phyloP scores from a whole-genome alignment of 768 basidiomycete species.

The Collybia mongolica region DNA sequence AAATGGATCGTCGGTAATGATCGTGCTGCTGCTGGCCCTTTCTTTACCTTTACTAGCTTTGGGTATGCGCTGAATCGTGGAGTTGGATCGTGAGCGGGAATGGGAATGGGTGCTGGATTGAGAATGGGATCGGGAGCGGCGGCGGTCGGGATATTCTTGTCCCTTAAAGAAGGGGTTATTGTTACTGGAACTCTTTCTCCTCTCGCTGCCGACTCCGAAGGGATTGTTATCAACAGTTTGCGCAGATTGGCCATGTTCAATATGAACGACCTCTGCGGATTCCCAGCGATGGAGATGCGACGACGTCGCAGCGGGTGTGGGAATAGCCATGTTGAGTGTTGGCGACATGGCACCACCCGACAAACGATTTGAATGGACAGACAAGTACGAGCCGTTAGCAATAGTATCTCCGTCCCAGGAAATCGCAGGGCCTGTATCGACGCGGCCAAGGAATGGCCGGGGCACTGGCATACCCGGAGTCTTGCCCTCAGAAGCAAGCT shows the following conservation, averaged over 20 bases:
- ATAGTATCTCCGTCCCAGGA: slow-evolving; percentile 59
- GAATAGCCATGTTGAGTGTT: slow-evolving; percentile 49
- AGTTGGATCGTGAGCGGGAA: slow-evolving; percentile 36
- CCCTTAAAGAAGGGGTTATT: slow-evolving; percentile 44
- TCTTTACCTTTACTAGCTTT: slow-evolving; percentile 24
- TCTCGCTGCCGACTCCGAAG: slow-evolving; percentile 20
- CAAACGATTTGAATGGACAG: slow-evolving; percentile 39
- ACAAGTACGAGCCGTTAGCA: slow-evolving; percentile 48
- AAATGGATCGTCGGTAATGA: slow-evolving; percentile 34
- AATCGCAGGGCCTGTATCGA: slow-evolving; percentile 38
- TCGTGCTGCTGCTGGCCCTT: neutral
- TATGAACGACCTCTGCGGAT: slow-evolving; percentile 61
- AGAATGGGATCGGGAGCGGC: slow-evolving; percentile 35
- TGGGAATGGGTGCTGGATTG: slow-evolving; percentile 34
- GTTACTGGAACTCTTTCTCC: slow-evolving; percentile 29
- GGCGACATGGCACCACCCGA: slow-evolving; percentile 48
- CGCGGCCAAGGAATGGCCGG: slow-evolving; percentile 42
- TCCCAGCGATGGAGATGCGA: slow-evolving; percentile 64
- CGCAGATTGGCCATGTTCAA: slow-evolving; percentile 29
- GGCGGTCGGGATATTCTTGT: slow-evolving; percentile 16
- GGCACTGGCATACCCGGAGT: slow-evolving; percentile 29
- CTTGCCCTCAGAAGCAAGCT: slow-evolving; percentile 40
- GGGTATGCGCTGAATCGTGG: slow-evolving; percentile 18
- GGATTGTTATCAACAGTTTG: slow-evolving; percentile 26
- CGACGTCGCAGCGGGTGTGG: slow-evolving; percentile 56